Evolutionary conservation across 345 rosid species (phyloP).

Genomic region (Sisymbrium altissimum): DNA sequence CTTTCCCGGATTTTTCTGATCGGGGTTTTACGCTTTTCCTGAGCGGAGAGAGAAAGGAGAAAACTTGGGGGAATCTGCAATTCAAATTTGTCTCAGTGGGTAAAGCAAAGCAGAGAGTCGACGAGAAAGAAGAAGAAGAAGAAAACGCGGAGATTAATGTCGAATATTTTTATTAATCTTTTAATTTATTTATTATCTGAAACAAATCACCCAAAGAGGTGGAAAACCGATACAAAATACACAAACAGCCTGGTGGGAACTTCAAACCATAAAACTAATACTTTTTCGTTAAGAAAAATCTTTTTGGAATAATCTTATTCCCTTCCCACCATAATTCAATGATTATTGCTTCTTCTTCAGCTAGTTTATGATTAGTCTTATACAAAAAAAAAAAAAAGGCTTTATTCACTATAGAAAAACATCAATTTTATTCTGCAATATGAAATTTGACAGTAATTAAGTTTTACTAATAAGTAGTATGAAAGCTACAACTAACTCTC

Average conservation of each 20-base stretch:
- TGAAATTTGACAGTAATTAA: neutral
- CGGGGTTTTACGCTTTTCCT: constrained; percentile 14
- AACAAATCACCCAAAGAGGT: neutral
- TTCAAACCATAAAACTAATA: neutral
- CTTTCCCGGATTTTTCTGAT: neutral
- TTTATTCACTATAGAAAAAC: no score
- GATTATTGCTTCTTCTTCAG: neutral
- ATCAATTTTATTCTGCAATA: neutral
- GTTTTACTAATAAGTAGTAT: neutral
- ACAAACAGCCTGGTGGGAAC: constrained; percentile 14
- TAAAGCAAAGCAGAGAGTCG: constrained; percentile 21
- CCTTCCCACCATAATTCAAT: constrained; percentile 14
- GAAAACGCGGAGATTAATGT: constrained; percentile 2
- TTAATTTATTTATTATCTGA: neutral
- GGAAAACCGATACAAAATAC: constrained; percentile 13
- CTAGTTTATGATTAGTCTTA: neutral
- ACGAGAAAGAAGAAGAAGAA: constrained; percentile 11
- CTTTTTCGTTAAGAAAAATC: neutral
- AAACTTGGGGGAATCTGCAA: neutral
- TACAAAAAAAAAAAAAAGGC: no score
- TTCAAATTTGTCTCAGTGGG: constrained; percentile 16
- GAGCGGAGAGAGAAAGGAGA: neutral
- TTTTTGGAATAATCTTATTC: constrained; percentile 13
- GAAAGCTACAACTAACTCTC: neutral
- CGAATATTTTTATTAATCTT: neutral